These are phyloP conservation scores for Nannochloris sp. DNA, from an alignment of 139 green algal genomes.

Conservation along the genomic window DNA sequence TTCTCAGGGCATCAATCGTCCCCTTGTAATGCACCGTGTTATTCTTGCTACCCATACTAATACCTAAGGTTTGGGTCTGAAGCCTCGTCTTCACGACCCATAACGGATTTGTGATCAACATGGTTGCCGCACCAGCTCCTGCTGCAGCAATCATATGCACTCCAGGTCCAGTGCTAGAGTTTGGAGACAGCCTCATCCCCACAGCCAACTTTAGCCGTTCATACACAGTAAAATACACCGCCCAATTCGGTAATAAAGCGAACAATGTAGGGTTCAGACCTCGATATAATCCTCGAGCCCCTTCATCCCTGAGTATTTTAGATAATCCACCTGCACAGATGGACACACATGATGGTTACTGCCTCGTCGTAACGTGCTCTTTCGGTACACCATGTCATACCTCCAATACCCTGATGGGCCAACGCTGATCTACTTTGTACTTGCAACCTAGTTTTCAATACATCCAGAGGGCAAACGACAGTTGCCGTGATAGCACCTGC, in stretches of 20 bases:
- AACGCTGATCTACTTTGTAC: constrained; percentile 49
- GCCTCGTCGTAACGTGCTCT: not conserved
- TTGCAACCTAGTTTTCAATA: constrained; percentile 95
- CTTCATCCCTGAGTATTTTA: constrained; percentile 73
- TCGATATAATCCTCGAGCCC: constrained; percentile 74
- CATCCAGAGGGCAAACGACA: constrained; percentile 94
- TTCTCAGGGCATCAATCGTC: constrained; percentile 59
- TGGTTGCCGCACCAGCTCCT: constrained; percentile 77
- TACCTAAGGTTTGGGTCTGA: constrained; percentile 47
- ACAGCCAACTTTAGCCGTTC: constrained; percentile 69
- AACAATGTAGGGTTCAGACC: constrained; percentile 87
- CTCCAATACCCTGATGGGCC: constrained; percentile 45
- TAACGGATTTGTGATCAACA: constrained; percentile 86
- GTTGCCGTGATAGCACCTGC: constrained; percentile 76
- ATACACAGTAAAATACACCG: constrained; percentile 93
- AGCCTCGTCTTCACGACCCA: constrained; percentile 96
- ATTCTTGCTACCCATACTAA: constrained; percentile 15
- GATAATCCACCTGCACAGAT: constrained; percentile 50
- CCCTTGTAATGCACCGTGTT: constrained; percentile 47
- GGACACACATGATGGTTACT: not conserved
- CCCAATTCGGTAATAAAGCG: constrained; percentile 96
- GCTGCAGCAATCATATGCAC: constrained; percentile 72
- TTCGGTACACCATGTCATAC: constrained; percentile 21
- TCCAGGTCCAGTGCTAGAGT: constrained; percentile 8
- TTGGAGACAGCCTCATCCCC: constrained; percentile 10